Evolutionary conservation across 2,329 filamentous ascomycete species (phyloP).

Genomic region (Colletotrichum gigasporum): DNA sequence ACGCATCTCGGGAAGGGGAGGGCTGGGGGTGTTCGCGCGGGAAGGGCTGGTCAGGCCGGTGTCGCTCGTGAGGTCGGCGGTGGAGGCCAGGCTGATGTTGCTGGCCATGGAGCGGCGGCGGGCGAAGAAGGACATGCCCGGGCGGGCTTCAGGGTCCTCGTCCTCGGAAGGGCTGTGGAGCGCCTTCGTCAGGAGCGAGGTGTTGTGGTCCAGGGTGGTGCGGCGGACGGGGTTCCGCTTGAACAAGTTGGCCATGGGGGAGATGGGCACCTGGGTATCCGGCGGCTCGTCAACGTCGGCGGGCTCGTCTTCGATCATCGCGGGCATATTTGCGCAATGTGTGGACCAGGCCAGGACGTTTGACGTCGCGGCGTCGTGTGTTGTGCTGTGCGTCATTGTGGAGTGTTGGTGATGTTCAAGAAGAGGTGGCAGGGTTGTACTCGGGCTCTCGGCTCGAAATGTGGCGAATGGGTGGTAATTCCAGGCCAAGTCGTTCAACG

Average conservation of each 20-base stretch:
- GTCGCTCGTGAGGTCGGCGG: slow-evolving; percentile 93
- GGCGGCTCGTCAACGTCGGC: slow-evolving; percentile 90
- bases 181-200: slow-evolving; percentile 89
- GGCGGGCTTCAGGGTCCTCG: slow-evolving; percentile 50
- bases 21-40: slow-evolving; percentile 88
- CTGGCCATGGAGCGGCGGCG: slow-evolving; percentile 77
- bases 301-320: slow-evolving; percentile 67
- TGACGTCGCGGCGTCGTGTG: slow-evolving; percentile 48
- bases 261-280: slow-evolving; percentile 58
- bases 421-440: background rate
- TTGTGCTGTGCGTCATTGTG: slow-evolving; percentile 48
- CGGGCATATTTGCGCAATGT: slow-evolving; percentile 53
- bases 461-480: slow-evolving; percentile 20
- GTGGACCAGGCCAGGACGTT: slow-evolving; percentile 57
- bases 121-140: slow-evolving; percentile 45
- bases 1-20: slow-evolving; percentile 73
- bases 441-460: slow-evolving; percentile 20
- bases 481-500: slow-evolving; percentile 30
- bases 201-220: slow-evolving; percentile 63
- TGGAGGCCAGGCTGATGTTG: slow-evolving; percentile 83
- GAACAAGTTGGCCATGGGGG: slow-evolving; percentile 49
- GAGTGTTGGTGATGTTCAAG: slow-evolving; percentile 9
- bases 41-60: slow-evolving; percentile 90
- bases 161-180: slow-evolving; percentile 75
- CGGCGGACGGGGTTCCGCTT: slow-evolving; percentile 57